Base-by-base conservation (phyloP, 495 filamentous ascomycete species). In the Xylaria sp. region DNA sequence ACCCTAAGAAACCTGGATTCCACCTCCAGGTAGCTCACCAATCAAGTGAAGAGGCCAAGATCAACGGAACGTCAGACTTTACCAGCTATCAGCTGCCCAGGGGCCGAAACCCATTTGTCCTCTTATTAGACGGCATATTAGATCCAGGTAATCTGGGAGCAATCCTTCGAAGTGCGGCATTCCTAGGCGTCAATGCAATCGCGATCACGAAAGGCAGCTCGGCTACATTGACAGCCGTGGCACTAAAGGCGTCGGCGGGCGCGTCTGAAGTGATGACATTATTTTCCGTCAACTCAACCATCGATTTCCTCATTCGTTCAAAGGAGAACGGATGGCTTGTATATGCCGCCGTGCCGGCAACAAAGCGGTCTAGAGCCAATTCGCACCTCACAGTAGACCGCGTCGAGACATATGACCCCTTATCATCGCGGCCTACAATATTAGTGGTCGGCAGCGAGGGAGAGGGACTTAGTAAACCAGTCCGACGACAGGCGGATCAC, bases 71-170 rank as follows among this genome's bases (percentile, higher is more conserved):
- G 0, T 78, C 87, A 52, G 24, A 77, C 21, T 77, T 86, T 74
- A 26, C 85, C 72, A 74, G 17, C 57, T 83, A 67, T 71, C 75
- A n/a, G 74, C 85, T 72, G 61, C 82, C 69, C 74, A 79, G 43
- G 67, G 77, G 74, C 7, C 86, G 93, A 70, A 90, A 90, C 67
- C 96, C 96, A 0, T 85, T 99, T 40, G 82, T 97, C 21, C 81
- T 98, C 15, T 82, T 97, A 43, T 82, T 98, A 14, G 93, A 99
- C 73, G 89, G 90, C n/a, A 89, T 99, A 57, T 76, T 92, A 11
- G 95, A 99, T 80, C 90, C 93, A 3, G 94, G 93, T 1, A 99
- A 99, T 78, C 82, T 98, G 3, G 96, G 96, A 35, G 91, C 90
- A 3, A 97, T 98, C 68, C 84, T 98, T 41, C 92, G 96, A 26